Percentiles rank a stretch among this genome's conserved stretches.
phyloP scores from a whole-genome alignment of 225 moss, liverwort and hornwort species.

The Thuidium tamariscinum region DNA sequence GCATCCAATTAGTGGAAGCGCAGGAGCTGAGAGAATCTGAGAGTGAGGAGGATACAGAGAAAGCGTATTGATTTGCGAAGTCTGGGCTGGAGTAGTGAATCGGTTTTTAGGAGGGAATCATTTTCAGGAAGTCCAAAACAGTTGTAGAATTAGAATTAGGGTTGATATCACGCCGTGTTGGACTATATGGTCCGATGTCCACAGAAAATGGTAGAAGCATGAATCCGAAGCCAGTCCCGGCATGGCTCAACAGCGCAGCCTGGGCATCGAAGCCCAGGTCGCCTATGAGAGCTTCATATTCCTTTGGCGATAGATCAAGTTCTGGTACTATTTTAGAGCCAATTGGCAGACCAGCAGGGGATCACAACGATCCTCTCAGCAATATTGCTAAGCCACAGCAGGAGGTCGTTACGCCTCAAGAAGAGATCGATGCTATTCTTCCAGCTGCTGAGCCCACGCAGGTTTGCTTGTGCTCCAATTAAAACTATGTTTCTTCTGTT shows the following conservation, averaged over 20 bases:
- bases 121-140: neutral
- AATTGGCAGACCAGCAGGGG: constrained; percentile 11
- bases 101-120: neutral
- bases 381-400: constrained; percentile 1
- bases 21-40: neutral
- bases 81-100: neutral
- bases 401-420: constrained; percentile 8
- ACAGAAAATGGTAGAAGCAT: constrained; percentile 40
- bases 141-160: constrained; percentile 9
- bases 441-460: neutral
- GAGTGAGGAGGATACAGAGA: neutral
- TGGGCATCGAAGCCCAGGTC: constrained; percentile 48
- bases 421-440: constrained; percentile 6
- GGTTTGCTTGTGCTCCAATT: neutral
- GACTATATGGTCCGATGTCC: constrained; percentile 31
- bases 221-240: constrained; percentile 38
- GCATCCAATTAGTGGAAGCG: neutral
- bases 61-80: neutral
- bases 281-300: constrained; percentile 27
- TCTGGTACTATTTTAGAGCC: constrained; percentile 9
- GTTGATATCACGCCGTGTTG: constrained; percentile 5
- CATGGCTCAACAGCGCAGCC: constrained; percentile 51
- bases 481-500: neutral
- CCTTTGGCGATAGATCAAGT: constrained; percentile 33
- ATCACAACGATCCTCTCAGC: constrained; percentile 1